Base-by-base conservation (phyloP, 352 stramenopile genomes). In the Phytophthora tubulina region DNA sequence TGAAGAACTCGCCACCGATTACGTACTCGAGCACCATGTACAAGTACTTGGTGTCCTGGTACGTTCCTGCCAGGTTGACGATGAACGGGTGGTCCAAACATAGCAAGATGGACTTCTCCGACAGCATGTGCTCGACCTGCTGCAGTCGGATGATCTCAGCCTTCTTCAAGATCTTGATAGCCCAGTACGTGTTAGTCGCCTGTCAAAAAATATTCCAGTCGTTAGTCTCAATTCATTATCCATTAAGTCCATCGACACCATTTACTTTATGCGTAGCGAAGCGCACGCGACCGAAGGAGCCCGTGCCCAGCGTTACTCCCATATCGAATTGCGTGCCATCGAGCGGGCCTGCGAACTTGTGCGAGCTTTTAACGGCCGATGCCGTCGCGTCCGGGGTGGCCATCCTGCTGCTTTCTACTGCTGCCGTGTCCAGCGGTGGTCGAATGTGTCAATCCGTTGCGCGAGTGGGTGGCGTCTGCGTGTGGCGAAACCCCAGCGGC, bases 21-120 rank as follows among this genome's bases (percentile, higher is more conserved):
- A 99, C 89, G 72, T 98, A 99, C 73, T 99, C 97, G 51, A 99
- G 85, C 55, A 99, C 90, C 94, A 99, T 98, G 82, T 99, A 99
- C 59, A 99, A 80, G 71, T 96, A 98, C 74, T 94, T 95, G 38
- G 89, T 86, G 71, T 98, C 95, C 73, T 99, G 96, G 76, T 98
- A 99, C 27, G 96, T 98, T 56, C 83, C 92, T 38, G 86, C 92
- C 41, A 99, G 76, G 75, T 98, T 98, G 17, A 99, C 96, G 60
- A 99, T 99, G 82, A 99, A 99, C 39, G 97, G 96, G 73, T 99
- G 97, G 71, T 92, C 92, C 51, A 96, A 67, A 60, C 88, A 94
- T 49, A 97, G 80, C 31, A 99, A 79, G 49, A 99, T 99, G 4
- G 88, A 92, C 84, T 99, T 99, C 63, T 99, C 97, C 14, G 95